A percentile compares a stretch with the other conserved stretches of the same genome.
phyloP scores from a whole-genome alignment of 2,329 filamentous ascomycete species.

The Curvularia eragrostidis region DNA sequence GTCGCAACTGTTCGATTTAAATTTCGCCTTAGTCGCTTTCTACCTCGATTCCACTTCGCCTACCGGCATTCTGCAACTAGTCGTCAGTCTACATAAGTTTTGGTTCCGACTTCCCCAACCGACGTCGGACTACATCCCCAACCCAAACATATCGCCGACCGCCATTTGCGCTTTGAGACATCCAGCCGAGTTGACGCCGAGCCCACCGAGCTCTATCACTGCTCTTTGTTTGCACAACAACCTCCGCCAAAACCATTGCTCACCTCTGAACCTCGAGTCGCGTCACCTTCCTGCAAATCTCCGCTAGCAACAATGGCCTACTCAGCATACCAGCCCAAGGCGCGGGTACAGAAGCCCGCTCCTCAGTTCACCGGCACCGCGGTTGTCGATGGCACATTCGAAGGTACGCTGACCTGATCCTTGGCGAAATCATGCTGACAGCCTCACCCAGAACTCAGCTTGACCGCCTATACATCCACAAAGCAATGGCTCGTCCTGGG shows the following conservation, averaged over 20 bases:
- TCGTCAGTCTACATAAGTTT: conserved; percentile 5
- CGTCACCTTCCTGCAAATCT: conserved; percentile 12
- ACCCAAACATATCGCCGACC: conserved; percentile 2
- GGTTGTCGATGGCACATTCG: conserved; percentile 51
- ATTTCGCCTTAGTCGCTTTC: conserved; percentile 14
- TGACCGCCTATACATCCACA: conserved; percentile 50
- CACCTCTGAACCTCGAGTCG: conserved; percentile 13
- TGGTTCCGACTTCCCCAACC: conserved; percentile 5
- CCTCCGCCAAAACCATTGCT: background rate
- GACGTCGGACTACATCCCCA: conserved; percentile 4
- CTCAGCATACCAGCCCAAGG: conserved; percentile 46
- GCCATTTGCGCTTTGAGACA: conserved; percentile 4
- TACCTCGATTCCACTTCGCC: conserved; percentile 17
- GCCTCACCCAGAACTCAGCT: conserved; percentile 42
- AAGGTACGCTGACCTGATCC: conserved; percentile 39
- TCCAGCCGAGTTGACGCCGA: conserved; percentile 4
- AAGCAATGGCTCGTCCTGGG: conserved; percentile 68
- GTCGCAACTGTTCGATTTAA: conserved; percentile 40
- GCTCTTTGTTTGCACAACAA: background rate
- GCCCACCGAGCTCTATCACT: conserved; percentile 3
- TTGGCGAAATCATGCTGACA: conserved; percentile 15
- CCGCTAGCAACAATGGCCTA: conserved; percentile 39
- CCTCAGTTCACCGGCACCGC: conserved; percentile 49
- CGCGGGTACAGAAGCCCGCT: conserved; percentile 51
- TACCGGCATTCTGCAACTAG: conserved; percentile 2